Percentiles rank a stretch among this genome's conserved stretches.
Evolutionary conservation across 331 rosid species (phyloP).

Genomic region (Stylosanthes scabra): DNA sequence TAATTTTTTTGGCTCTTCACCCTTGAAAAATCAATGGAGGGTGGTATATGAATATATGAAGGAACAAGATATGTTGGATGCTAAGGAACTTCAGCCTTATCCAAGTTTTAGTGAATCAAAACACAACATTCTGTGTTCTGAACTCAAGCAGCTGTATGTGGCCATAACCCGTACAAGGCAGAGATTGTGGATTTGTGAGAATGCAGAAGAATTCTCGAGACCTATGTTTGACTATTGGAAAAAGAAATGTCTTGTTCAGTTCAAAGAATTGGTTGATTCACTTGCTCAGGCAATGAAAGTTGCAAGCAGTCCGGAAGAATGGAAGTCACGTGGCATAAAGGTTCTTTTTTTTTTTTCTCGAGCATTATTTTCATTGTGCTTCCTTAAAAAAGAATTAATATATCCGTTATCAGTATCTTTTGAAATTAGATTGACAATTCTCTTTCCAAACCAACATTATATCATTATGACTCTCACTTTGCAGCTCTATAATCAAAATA

Average conservation of each 20-base stretch:
- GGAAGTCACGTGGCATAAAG: constrained; percentile 80
- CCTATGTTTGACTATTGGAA: constrained; percentile 85
- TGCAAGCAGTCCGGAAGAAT: constrained; percentile 68
- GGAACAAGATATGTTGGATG: constrained; percentile 57
- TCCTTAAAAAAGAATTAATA: not conserved
- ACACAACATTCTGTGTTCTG: constrained; percentile 70
- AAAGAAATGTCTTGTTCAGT: constrained; percentile 64
- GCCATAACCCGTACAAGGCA: constrained; percentile 82
- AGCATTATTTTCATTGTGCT: not conserved
- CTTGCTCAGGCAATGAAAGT: constrained; percentile 68
- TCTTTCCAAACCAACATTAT: constrained; percentile 13
- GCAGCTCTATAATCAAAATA: constrained; percentile 65
- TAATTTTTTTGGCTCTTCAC: constrained; percentile 74
- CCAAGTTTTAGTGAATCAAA: constrained; percentile 58
- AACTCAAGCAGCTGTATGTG: constrained; percentile 82
- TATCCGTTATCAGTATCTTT: not conserved
- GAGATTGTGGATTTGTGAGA: constrained; percentile 77
- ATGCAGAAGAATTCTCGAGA: constrained; percentile 40
- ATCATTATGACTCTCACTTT: not conserved
- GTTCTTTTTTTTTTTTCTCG: constrained; percentile 32
- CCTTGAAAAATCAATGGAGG: constrained; percentile 71
- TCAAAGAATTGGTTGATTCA: constrained; percentile 60
- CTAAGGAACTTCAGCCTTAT: constrained; percentile 19
- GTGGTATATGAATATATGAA: constrained; percentile 69
- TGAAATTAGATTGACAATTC: not conserved